phyloP scores from a whole-genome alignment of 176 grass and related monocot genomes.

The Urochloa ruziziensis region DNA sequence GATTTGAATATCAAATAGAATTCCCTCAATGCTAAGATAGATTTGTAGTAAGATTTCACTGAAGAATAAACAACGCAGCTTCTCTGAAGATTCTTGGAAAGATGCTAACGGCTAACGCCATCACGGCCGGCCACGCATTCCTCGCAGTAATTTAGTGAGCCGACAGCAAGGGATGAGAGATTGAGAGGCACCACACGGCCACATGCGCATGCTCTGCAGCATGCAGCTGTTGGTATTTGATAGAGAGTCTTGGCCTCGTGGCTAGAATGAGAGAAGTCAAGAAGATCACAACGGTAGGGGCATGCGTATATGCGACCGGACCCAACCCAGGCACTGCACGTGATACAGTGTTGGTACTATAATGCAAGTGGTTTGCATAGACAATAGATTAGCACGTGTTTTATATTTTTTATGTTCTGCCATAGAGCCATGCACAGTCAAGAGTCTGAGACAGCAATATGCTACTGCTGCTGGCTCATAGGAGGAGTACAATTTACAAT shows the following conservation, averaged over 20 bases:
- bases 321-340: background rate
- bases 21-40: background rate
- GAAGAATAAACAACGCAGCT: background rate
- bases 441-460: background rate
- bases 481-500: background rate
- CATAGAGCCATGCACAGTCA: background rate
- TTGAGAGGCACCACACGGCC: conserved; percentile 16
- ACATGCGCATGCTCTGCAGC: conserved; percentile 8
- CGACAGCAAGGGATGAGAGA: conserved; percentile 26
- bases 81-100: background rate
- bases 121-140: background rate
- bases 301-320: background rate
- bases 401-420: background rate
- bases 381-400: background rate
- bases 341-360: conserved; percentile 7
- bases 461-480: background rate
- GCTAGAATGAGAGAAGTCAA: background rate
- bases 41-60: background rate
- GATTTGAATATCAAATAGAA: background rate
- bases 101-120: background rate
- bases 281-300: background rate
- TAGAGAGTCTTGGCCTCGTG: background rate
- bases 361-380: conserved; percentile 3
- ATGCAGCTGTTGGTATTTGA: background rate
- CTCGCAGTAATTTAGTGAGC: background rate